Evolutionary conservation across 2,329 filamentous ascomycete genomes (phyloP), one percentile per base, ranked within the genome.

Genomic region (Neonectria coccinea): DNA sequence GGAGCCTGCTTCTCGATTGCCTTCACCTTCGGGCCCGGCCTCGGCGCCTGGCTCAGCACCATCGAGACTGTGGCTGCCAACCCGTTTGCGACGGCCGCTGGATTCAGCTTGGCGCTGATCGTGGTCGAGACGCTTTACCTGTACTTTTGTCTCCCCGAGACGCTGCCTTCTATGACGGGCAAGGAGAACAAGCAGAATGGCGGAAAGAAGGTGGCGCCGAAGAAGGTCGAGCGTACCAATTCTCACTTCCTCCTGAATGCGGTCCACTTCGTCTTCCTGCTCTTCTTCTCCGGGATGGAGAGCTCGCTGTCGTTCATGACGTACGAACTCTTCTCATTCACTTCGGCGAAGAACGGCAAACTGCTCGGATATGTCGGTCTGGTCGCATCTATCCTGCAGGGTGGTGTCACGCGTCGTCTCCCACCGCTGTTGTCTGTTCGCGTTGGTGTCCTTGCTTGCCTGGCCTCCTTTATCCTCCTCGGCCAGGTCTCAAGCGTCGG

Each of bases 261-360:
- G 1, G 90, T 93, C 0, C 96, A 99, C 79, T 91, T 98, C 75
- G 82, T 91, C 51, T 99, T 99, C 79, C 89, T 99, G 64, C 89
- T 99, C 12, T 97, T 97, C 80, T 99, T 99, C 81, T 97, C 93
- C 2, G 96, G 96, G 65, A 95, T 99, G 91, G 96, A 99, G 77
- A 98, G 97, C 79, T 97, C 94, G 1, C 86, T 99, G 3, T 94
- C 96, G 0, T 99, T 99, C 78, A 94, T 99, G 89, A 98, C 95
- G 0, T 97, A 96, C 74, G 95, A 97, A 57, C 87, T 99, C 48
- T 98, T 98, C 78, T 87, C 87, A 9, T 97, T 96, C 76, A 88
- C 85, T 11, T 91, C 94, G 1, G 87, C 89, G 47, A 87, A 93
- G 56, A 97, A 97, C 69, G 96, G 96, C 16, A 88, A 90, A 11